A percentile compares a stretch with the other conserved stretches of the same genome.
phyloP scores from a whole-genome alignment of 306 rosid genomes.

The Geum urbanum region DNA sequence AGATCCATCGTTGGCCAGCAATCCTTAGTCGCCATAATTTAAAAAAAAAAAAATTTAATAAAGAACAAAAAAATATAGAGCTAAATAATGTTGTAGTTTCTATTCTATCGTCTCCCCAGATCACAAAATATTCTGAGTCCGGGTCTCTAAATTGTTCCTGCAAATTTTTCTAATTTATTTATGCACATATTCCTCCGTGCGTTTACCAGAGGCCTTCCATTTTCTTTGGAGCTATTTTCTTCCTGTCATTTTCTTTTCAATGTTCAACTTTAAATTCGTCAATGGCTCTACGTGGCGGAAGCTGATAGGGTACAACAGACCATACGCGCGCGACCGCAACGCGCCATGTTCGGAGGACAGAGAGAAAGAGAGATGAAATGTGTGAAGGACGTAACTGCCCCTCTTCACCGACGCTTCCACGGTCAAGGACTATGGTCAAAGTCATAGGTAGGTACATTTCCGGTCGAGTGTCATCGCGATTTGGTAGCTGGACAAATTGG shows the following conservation, averaged over 20 bases:
- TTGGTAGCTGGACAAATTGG: no score
- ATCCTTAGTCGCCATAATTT: conserved; percentile 13
- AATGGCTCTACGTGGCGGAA: no score
- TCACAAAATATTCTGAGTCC: neutral
- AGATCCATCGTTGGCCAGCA: conserved; percentile 57
- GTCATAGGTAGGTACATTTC: neutral
- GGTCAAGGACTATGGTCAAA: neutral
- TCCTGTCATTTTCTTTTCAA: neutral
- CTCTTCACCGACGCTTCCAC: neutral
- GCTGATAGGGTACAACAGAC: no score
- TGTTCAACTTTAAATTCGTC: neutral
- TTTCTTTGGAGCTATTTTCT: neutral
- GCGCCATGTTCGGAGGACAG: neutral
- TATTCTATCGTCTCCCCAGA: neutral
- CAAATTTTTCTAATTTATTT: neutral
- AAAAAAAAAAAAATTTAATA: no score
- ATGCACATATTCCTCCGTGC: neutral
- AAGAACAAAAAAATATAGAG: neutral
- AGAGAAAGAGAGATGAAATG: neutral
- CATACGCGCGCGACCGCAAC: conserved; percentile 1
- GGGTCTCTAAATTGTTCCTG: neutral
- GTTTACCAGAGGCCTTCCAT: neutral
- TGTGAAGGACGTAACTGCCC: neutral
- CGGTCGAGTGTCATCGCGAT: no score
- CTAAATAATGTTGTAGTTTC: neutral